Evolutionary conservation across 306 rosid species (phyloP).

Genomic region (Quercus parvula): DNA sequence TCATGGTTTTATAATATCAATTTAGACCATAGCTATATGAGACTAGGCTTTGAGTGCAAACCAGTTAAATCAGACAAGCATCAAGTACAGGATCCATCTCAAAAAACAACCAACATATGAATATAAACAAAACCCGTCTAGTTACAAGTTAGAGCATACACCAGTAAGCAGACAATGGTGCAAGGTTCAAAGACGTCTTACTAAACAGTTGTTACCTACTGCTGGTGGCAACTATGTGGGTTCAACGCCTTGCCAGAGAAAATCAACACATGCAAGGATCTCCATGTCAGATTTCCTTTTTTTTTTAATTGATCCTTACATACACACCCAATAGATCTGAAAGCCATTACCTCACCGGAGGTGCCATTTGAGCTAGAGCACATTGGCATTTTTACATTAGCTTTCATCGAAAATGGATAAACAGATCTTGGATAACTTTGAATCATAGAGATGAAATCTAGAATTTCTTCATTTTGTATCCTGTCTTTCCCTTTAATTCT

Average conservation of each 20-base stretch:
- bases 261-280: neutral
- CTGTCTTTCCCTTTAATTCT: too few species aligned
- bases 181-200: neutral
- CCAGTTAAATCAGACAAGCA: neutral
- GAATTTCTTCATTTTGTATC: neutral
- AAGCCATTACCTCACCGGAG: too few species aligned
- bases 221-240: neutral
- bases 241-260: neutral
- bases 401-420: neutral
- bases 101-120: neutral
- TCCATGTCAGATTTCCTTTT: too few species aligned
- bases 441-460: neutral
- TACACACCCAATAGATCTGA: too few species aligned
- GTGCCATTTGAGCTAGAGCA: too few species aligned
- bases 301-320: too few species aligned
- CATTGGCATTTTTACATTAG: too few species aligned
- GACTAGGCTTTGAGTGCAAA: neutral
- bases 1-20: slow-evolving; percentile 11
- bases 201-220: neutral
- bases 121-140: neutral
- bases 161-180: neutral
- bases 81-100: neutral
- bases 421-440: neutral
- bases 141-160: neutral
- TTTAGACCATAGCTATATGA: neutral